Evolutionary conservation across 2,329 filamentous ascomycete genomes (phyloP).

Genomic region (Clarireedia sp.): DNA sequence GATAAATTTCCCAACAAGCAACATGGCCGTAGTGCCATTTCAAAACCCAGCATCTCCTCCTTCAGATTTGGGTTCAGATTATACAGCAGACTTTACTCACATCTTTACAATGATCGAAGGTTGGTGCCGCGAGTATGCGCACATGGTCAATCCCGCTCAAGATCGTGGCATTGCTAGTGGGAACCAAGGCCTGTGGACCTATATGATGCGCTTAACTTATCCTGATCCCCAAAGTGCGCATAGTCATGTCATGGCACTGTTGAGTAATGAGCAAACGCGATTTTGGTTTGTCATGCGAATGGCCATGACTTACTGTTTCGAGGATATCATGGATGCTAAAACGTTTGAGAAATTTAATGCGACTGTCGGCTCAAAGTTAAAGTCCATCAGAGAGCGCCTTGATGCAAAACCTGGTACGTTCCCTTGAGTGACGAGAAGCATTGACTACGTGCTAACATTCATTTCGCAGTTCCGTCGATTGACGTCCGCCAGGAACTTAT

Average conservation of each 20-base stretch:
- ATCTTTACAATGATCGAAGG: conserved; percentile 3
- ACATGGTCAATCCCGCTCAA: background rate
- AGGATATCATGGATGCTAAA: conserved; percentile 30
- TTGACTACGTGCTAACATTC: background rate
- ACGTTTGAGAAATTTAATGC: conserved; percentile 31
- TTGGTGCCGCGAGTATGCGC: conserved; percentile 1
- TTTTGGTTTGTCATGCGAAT: conserved; percentile 34
- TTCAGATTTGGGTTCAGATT: background rate
- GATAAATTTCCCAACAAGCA: background rate
- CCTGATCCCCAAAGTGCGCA: conserved; percentile 26
- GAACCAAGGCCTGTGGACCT: conserved; percentile 30
- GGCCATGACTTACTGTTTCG: conserved; percentile 31
- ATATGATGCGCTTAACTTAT: conserved; percentile 30
- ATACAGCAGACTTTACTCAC: background rate
- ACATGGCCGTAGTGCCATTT: background rate
- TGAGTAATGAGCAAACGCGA: conserved; percentile 28
- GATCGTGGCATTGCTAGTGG: conserved; percentile 19
- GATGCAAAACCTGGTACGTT: conserved; percentile 22
- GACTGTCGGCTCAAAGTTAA: conserved; percentile 20
- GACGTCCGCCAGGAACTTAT: conserved; percentile 30
- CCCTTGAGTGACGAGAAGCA: conserved; percentile 1
- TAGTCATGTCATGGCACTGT: conserved; percentile 29
- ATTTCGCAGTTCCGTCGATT: conserved; percentile 15
- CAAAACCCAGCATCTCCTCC: background rate
- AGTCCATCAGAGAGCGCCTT: conserved; percentile 16